These are phyloP conservation scores for Penicillium taxi DNA, from an alignment of 495 filamentous ascomycete genomes.

Conservation along the genomic window DNA sequence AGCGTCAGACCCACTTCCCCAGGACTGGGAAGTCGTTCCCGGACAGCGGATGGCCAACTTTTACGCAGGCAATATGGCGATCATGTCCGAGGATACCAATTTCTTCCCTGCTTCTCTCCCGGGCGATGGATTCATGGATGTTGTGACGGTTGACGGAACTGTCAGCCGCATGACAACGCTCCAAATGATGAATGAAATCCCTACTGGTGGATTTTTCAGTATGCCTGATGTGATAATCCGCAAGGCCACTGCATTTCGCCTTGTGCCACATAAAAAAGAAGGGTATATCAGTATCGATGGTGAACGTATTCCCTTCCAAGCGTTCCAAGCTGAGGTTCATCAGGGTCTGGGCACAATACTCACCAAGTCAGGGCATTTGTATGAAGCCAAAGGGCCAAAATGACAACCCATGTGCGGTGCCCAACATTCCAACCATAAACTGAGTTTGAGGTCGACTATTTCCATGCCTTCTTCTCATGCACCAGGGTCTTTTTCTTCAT, in stretches of 20 bases:
- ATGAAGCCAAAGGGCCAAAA: slow-evolving; percentile 58
- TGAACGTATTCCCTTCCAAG: slow-evolving; percentile 74
- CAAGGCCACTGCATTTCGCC: slow-evolving; percentile 75
- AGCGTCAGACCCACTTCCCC: slow-evolving; percentile 64
- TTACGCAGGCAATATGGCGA: slow-evolving; percentile 91
- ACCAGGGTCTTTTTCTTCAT: not conserved
- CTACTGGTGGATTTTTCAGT: slow-evolving; percentile 68
- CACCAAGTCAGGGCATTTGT: slow-evolving; percentile 58
- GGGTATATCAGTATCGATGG: slow-evolving; percentile 95
- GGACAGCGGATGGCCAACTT: slow-evolving; percentile 81
- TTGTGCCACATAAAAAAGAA: slow-evolving; percentile 60
- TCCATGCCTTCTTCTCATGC: not conserved
- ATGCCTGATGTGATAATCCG: slow-evolving; percentile 66
- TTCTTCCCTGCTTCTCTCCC: slow-evolving; percentile 85
- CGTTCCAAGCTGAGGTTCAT: slow-evolving; percentile 87
- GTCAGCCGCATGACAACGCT: slow-evolving; percentile 56
- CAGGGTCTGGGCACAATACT: slow-evolving; percentile 76
- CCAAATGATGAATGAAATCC: slow-evolving; percentile 59
- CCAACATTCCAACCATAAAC: too few species aligned
- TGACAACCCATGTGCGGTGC: too few species aligned
- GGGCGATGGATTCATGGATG: slow-evolving; percentile 77
- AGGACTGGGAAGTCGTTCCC: slow-evolving; percentile 63
- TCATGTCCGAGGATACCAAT: slow-evolving; percentile 76
- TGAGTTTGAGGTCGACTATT: not conserved
- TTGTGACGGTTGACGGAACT: slow-evolving; percentile 72